A percentile compares a stretch with the other conserved stretches of the same genome.
phyloP scores from a whole-genome alignment of 2,329 filamentous ascomycete species.

The Ceratocystis ficicola region DNA sequence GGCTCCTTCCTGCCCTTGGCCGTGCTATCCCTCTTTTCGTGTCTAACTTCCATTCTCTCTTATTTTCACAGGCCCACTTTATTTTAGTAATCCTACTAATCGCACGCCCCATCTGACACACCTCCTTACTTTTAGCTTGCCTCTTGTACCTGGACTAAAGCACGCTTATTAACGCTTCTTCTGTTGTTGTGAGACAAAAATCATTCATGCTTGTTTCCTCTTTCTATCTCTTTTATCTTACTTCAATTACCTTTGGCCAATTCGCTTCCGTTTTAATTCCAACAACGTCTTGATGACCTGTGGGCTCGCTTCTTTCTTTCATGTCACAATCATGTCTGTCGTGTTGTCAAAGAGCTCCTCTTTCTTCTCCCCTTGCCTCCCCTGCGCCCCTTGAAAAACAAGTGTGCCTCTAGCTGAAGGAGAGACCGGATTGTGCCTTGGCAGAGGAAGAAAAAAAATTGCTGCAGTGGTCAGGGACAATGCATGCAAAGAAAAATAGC shows the following conservation, averaged over 20 bases:
- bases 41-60: background rate
- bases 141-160: constrained; percentile 4
- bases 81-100: background rate
- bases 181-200: background rate
- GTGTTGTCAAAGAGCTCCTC: background rate
- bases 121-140: background rate
- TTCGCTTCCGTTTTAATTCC: constrained; percentile 8
- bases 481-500: background rate
- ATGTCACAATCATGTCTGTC: background rate
- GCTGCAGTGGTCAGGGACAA: constrained; percentile 11
- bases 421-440: background rate
- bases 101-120: background rate
- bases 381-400: background rate
- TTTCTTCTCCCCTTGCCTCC: background rate
- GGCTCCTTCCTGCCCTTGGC: background rate
- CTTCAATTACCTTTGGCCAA: background rate
- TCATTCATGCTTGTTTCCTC: background rate
- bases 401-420: background rate
- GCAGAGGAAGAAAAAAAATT: background rate
- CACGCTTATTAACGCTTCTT: background rate
- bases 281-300: background rate
- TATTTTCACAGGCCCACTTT: background rate
- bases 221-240: background rate
- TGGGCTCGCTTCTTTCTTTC: background rate
- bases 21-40: background rate